A percentile compares a stretch with the other conserved stretches of the same genome.
These are phyloP conservation scores for Psidium guajava DNA, from an alignment of 345 rosid species.

Conservation along the genomic window DNA sequence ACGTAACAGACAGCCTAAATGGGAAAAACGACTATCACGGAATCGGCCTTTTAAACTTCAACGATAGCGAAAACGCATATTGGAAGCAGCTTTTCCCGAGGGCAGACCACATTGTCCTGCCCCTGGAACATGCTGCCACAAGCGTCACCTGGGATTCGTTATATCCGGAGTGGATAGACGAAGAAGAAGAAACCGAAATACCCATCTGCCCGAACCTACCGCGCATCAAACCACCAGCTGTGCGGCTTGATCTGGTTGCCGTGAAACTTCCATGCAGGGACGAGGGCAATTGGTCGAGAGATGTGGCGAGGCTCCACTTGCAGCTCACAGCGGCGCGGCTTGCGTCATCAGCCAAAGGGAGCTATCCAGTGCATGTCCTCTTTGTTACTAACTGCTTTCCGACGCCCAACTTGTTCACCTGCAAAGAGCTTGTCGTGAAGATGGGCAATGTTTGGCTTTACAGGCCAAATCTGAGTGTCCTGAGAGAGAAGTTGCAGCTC, in stretches of 20 bases:
- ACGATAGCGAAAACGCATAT: conserved; percentile 36
- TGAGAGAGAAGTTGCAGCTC: conserved; percentile 69
- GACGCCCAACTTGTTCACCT: conserved; percentile 66
- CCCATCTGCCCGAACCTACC: conserved; percentile 73
- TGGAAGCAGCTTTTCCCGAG: conserved; percentile 58
- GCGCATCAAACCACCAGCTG: conserved; percentile 48
- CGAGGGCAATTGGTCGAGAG: conserved; percentile 87
- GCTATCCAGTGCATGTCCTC: conserved; percentile 58
- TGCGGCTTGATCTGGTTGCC: conserved; percentile 54
- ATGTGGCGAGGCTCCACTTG: conserved; percentile 71
- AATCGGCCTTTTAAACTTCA: conserved; percentile 72
- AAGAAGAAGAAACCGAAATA: conserved; percentile 81
- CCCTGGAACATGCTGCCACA: conserved; percentile 29
- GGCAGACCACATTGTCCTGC: conserved; percentile 29
- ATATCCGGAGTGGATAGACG: conserved; percentile 97
- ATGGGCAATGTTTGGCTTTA: conserved; percentile 65
- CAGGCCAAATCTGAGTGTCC: conserved; percentile 45
- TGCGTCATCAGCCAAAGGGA: conserved; percentile 62
- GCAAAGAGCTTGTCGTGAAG: conserved; percentile 58
- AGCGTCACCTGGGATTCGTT: conserved; percentile 74
- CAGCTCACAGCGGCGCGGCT: conserved; percentile 79
- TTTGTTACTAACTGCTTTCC: conserved; percentile 66
- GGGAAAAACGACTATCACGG: conserved; percentile 30
- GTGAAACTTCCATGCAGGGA: conserved; percentile 91
- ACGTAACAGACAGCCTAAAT: conserved; percentile 31